A percentile compares a stretch with the other conserved stretches of the same genome.
Conservation (phyloP, 352 stramenopile species). For the Phytophthora pisi region DNA sequence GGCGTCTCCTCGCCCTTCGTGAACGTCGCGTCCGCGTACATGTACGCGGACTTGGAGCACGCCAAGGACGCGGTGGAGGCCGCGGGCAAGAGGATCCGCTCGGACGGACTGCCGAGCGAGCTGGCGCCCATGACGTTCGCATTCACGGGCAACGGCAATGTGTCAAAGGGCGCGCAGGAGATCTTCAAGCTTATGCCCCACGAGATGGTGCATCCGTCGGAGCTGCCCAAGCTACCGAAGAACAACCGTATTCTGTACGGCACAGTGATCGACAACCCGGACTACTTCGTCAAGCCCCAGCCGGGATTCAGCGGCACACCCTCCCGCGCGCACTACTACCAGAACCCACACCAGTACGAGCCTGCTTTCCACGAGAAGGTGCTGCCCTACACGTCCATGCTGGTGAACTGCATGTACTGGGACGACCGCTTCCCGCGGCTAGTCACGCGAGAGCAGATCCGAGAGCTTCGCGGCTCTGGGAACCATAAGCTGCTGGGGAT, state of each 20-base stretch:
- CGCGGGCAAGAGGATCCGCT: constrained; percentile 84
- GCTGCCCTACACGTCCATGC: constrained; percentile 90
- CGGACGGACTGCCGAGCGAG: constrained; percentile 76
- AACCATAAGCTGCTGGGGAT: constrained; percentile 91
- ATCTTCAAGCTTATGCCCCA: constrained; percentile 95
- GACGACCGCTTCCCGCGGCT: constrained; percentile 94
- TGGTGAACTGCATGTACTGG: constrained; percentile 98
- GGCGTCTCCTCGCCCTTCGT: constrained; percentile 95
- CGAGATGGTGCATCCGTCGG: constrained; percentile 90
- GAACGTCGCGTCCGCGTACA: constrained; percentile 93
- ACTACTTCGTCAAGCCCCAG: constrained; percentile 72
- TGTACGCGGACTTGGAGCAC: constrained; percentile 92
- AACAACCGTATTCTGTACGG: constrained; percentile 76
- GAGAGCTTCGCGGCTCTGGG: constrained; percentile 56
- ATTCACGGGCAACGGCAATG: constrained; percentile 96
- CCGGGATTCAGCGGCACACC: constrained; percentile 24
- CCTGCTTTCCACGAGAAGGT: constrained; percentile 91
- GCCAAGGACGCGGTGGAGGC: constrained; percentile 84
- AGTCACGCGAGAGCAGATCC: constrained; percentile 91
- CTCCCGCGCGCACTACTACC: constrained; percentile 89
- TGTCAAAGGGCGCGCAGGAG: constrained; percentile 94
- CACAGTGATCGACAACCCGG: constrained; percentile 71
- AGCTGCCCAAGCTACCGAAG: constrained; percentile 79
- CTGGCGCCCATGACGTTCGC: constrained; percentile 90
- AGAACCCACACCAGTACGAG: constrained; percentile 91